A percentile compares a stretch with the other conserved stretches of the same genome.
These are phyloP conservation scores for Annulohypoxylon stygium DNA, from an alignment of 495 filamentous ascomycete genomes.

Conservation along the genomic window DNA sequence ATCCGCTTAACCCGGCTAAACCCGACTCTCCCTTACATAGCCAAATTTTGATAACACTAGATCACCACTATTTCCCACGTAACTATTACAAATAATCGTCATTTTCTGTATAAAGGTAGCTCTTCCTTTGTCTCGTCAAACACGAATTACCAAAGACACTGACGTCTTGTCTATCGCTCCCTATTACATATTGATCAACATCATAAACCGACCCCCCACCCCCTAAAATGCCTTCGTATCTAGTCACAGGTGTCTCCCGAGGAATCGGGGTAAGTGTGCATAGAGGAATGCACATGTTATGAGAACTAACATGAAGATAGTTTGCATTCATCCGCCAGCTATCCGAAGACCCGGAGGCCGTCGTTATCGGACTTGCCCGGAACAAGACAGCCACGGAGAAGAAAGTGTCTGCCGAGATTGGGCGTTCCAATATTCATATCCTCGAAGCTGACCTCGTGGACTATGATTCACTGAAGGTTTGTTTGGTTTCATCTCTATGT, in stretches of 20 bases:
- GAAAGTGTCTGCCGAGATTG: slow-evolving; percentile 51
- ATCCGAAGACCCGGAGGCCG: slow-evolving; percentile 46
- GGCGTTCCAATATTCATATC: slow-evolving; percentile 59
- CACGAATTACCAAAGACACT: not conserved
- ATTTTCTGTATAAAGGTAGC: not conserved
- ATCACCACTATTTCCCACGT: not conserved
- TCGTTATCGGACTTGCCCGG: slow-evolving; percentile 57
- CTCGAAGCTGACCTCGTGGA: slow-evolving; percentile 62
- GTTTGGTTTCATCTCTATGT: not conserved
- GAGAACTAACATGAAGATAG: slow-evolving; percentile 36
- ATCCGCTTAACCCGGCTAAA: not conserved
- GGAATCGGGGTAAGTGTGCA: slow-evolving; percentile 52
- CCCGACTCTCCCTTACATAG: not conserved
- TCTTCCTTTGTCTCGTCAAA: not conserved
- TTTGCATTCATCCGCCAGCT: slow-evolving; percentile 55
- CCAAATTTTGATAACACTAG: not conserved
- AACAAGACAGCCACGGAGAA: slow-evolving; percentile 50
- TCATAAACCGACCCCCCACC: not conserved
- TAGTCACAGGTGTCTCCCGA: slow-evolving; percentile 52
- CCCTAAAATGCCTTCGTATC: slow-evolving; percentile 55
- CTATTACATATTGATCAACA: not conserved
- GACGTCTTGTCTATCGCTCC: not conserved
- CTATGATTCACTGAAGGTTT: slow-evolving; percentile 56
- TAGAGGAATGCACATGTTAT: not conserved
- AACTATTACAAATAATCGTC: not conserved